A percentile compares a stretch with the other conserved stretches of the same genome.
These are phyloP conservation scores for Nemania diffusa DNA, from an alignment of 2,329 filamentous ascomycete genomes.

Conservation along the genomic window DNA sequence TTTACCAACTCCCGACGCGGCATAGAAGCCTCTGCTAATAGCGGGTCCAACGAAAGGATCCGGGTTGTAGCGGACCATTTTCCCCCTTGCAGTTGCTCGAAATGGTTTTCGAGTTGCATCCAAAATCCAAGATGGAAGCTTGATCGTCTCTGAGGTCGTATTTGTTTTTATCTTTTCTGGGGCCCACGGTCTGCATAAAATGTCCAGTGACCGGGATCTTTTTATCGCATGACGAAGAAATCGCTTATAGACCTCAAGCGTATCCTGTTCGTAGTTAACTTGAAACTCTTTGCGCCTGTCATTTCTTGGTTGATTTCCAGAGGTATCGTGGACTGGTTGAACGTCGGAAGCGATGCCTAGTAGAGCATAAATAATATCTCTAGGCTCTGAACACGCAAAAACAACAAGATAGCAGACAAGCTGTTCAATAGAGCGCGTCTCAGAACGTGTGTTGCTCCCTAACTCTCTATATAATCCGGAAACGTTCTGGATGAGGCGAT, in stretches of 20 bases:
- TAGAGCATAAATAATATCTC: conserved; percentile 27
- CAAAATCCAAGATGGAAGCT: conserved; percentile 1
- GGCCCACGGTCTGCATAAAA: conserved; percentile 34
- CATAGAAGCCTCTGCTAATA: background rate
- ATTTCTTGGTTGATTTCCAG: background rate
- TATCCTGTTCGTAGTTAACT: background rate
- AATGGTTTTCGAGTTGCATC: background rate
- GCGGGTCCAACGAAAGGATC: conserved; percentile 5
- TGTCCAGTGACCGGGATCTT: conserved; percentile 23
- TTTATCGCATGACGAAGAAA: conserved; percentile 8
- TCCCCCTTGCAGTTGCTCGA: background rate
- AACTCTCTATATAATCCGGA: background rate
- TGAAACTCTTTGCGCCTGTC: background rate
- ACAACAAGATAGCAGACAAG: conserved; percentile 25
- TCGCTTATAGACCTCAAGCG: conserved; percentile 11
- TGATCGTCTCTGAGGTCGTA: no score
- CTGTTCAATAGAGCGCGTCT: conserved; percentile 8
- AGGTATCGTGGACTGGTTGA: background rate
- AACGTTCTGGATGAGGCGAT: conserved; percentile 10
- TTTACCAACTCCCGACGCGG: background rate
- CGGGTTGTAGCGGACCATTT: conserved; percentile 11
- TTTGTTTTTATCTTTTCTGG: background rate
- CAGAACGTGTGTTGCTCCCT: background rate
- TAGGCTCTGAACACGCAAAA: conserved; percentile 23
- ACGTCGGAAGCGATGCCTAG: conserved; percentile 23